Conservation (phyloP, 257 asterid species). For the Verbena officinalis region DNA sequence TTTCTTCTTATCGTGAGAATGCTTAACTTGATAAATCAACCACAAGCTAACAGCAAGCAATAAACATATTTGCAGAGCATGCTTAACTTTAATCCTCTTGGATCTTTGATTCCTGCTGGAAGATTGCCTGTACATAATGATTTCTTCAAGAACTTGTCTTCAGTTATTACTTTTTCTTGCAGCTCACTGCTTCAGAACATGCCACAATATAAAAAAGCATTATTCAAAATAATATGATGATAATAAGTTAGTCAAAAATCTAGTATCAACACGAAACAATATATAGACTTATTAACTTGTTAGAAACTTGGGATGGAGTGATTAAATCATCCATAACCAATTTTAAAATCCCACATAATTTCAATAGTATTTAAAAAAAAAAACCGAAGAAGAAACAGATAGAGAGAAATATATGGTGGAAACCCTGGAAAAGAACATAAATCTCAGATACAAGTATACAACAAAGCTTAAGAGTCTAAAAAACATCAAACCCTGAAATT, state of each 20-base stretch:
- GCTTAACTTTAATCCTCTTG: conserved; percentile 63
- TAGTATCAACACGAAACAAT: too few species aligned
- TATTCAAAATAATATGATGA: conserved; percentile 1
- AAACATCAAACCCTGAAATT: conserved; percentile 6
- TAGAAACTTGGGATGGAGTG: too few species aligned
- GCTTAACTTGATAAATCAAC: conserved; percentile 92
- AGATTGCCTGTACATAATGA: conserved; percentile 75
- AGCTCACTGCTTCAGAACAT: conserved; percentile 29
- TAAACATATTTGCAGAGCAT: conserved; percentile 69
- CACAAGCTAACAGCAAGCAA: conserved; percentile 86
- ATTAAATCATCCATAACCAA: too few species aligned
- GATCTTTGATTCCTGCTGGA: conserved; percentile 75
- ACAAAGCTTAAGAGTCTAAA: background rate
- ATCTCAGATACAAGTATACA: background rate
- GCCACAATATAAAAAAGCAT: conserved; percentile 9
- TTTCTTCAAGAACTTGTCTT: conserved; percentile 11
- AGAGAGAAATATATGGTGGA: too few species aligned
- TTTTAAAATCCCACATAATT: too few species aligned
- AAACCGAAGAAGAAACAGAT: too few species aligned
- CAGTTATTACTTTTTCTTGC: conserved; percentile 21
- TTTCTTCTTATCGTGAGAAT: conserved; percentile 73
- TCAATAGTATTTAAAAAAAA: too few species aligned
- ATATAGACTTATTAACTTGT: too few species aligned
- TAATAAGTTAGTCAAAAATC: background rate
- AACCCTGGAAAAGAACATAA: background rate